These are phyloP conservation scores for Chaetomiaceae sp. DNA, from an alignment of 2,329 filamentous ascomycete genomes.

Conservation along the genomic window DNA sequence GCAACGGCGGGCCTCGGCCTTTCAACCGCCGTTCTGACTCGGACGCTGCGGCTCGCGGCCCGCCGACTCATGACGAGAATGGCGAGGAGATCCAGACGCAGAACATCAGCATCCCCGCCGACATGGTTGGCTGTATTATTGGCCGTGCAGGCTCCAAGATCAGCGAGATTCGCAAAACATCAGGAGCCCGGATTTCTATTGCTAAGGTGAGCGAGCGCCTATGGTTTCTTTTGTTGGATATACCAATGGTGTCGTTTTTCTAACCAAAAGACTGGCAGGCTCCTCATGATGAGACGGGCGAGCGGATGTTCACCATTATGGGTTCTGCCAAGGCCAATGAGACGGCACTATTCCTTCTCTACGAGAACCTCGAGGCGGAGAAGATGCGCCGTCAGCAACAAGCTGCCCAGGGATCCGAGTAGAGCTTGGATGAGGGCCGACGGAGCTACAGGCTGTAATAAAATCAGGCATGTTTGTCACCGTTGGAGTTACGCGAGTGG, in stretches of 20 bases:
- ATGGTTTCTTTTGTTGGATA: no score
- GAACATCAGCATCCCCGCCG: conserved; percentile 98
- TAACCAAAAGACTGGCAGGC: conserved; percentile 46
- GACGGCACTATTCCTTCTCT: conserved; percentile 89
- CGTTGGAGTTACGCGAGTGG: conserved; percentile 19
- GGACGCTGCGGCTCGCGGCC: conserved; percentile 73
- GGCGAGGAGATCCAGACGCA: conserved; percentile 97
- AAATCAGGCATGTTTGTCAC: conserved; percentile 20
- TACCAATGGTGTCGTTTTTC: conserved; percentile 9
- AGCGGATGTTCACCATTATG: conserved; percentile 99
- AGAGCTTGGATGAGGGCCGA: conserved; percentile 31
- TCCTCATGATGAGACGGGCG: conserved; percentile 92
- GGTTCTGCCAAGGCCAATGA: conserved; percentile 91
- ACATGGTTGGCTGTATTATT: conserved; percentile 99
- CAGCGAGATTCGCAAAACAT: conserved; percentile 96
- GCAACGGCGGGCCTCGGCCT: conserved; percentile 65
- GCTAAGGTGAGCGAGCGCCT: conserved; percentile 71
- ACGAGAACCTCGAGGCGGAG: conserved; percentile 98
- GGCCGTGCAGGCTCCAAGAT: conserved; percentile 94
- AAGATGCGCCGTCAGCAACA: conserved; percentile 92
- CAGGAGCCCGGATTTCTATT: conserved; percentile 94
- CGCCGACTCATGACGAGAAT: conserved; percentile 88
- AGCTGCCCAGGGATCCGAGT: conserved; percentile 50
- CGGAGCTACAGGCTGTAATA: conserved; percentile 27
- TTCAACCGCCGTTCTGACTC: conserved; percentile 79